Conservation (phyloP, 1,284 basidiomycete genomes). For the Gomphus sp. region DNA sequence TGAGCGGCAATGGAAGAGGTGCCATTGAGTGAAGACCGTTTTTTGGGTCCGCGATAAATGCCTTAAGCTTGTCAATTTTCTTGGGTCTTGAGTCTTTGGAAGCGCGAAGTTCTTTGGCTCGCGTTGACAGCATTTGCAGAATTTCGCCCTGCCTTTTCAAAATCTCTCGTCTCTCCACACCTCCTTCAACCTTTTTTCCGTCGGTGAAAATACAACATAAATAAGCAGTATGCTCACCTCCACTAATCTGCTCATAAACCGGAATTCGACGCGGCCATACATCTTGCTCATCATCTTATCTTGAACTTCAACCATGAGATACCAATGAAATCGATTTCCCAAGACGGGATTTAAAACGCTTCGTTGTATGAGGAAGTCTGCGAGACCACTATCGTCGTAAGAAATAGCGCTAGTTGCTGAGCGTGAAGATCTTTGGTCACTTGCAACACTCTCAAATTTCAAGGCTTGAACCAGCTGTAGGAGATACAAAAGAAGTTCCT, state of each 20-base stretch:
- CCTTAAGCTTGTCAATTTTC: constrained; percentile 92
- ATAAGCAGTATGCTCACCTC: constrained; percentile 44
- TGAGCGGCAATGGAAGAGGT: constrained; percentile 82
- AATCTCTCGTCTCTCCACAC: constrained; percentile 69
- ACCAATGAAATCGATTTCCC: constrained; percentile 95
- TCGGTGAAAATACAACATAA: not conserved
- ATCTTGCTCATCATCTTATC: constrained; percentile 83
- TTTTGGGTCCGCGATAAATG: constrained; percentile 78
- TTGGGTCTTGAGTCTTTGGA: constrained; percentile 92
- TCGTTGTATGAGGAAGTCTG: constrained; percentile 84
- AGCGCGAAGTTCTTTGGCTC: constrained; percentile 78
- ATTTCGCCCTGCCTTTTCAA: constrained; percentile 82
- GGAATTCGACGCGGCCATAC: constrained; percentile 84
- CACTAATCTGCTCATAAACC: constrained; percentile 78
- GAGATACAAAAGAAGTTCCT: constrained; percentile 91
- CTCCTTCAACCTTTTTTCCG: constrained; percentile 50
- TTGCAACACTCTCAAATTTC: constrained; percentile 82
- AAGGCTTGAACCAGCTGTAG: constrained; percentile 96
- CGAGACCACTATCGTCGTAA: constrained; percentile 77
- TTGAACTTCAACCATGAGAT: constrained; percentile 91
- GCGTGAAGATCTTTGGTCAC: constrained; percentile 58
- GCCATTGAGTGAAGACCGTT: constrained; percentile 68
- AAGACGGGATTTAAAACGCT: constrained; percentile 78
- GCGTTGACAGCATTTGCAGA: constrained; percentile 73
- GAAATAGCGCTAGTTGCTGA: constrained; percentile 64